Percentiles rank a stretch among this genome's conserved stretches.
These are phyloP conservation scores for Kalaharituber pfeilii DNA, from an alignment of 2,329 filamentous ascomycete genomes.

Conservation along the genomic window DNA sequence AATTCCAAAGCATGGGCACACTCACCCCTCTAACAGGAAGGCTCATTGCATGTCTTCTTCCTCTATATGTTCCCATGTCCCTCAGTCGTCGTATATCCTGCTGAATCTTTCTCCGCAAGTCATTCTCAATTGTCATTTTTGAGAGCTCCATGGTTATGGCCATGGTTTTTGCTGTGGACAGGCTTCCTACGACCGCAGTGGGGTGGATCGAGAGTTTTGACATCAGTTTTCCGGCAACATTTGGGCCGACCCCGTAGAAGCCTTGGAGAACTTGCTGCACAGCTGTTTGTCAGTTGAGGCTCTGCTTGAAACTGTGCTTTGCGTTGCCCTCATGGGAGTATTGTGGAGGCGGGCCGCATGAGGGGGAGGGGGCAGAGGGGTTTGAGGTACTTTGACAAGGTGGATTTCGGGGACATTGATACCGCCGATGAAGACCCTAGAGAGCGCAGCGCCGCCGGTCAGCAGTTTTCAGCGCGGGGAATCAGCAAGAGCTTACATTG, in stretches of 20 bases:
- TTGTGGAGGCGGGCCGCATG: conserved; percentile 9
- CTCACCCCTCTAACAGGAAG: conserved; percentile 60
- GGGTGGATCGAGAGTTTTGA: conserved; percentile 80
- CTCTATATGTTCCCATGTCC: conserved; percentile 80
- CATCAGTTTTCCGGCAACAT: conserved; percentile 55
- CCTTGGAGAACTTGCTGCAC: conserved; percentile 54
- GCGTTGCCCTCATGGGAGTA: no score
- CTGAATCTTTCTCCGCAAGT: conserved; percentile 56
- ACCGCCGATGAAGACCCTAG: conserved; percentile 62
- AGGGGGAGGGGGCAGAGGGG: not conserved
- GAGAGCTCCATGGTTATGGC: conserved; percentile 72
- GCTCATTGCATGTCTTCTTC: conserved; percentile 68
- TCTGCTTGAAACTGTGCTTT: no score
- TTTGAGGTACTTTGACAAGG: conserved; percentile 54
- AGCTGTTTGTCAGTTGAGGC: no score
- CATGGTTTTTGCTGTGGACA: conserved; percentile 60
- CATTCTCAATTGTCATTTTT: conserved; percentile 85
- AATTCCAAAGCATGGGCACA: not conserved
- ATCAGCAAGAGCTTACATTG: not conserved
- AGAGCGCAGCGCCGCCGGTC: not conserved
- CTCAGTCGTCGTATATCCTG: conserved; percentile 75
- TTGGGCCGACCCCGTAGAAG: conserved; percentile 71
- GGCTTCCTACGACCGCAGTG: conserved; percentile 55
- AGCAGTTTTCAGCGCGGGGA: not conserved
- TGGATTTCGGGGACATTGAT: conserved; percentile 69